A percentile compares a stretch with the other conserved stretches of the same genome.
phyloP scores from a whole-genome alignment of 345 rosid genomes.

The Syzygium oleosum region DNA sequence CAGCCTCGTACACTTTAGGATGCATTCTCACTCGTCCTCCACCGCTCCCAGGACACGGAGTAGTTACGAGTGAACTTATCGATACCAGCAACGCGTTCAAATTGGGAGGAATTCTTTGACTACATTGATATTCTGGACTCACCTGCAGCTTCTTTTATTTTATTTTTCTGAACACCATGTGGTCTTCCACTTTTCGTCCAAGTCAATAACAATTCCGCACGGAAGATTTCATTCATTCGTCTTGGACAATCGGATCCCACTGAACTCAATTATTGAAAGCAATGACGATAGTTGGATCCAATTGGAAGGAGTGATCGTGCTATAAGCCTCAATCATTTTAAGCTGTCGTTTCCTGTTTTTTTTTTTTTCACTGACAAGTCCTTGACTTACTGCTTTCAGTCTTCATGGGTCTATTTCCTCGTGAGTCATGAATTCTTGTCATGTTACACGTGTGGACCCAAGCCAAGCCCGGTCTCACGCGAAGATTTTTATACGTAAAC shows the following conservation, averaged over 20 bases:
- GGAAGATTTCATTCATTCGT: background rate
- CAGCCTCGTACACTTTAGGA: background rate
- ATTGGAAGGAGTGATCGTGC: background rate
- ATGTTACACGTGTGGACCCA: background rate
- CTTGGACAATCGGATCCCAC: background rate
- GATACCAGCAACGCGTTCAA: background rate
- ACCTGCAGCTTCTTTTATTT: background rate
- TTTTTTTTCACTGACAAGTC: background rate
- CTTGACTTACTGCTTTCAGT: background rate
- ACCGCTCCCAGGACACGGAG: background rate
- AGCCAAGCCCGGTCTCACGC: background rate
- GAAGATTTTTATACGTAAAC: background rate
- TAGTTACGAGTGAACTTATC: background rate
- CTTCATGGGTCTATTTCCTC: background rate
- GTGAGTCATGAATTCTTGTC: background rate
- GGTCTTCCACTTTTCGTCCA: background rate
- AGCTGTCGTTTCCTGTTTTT: background rate
- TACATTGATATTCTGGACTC: background rate
- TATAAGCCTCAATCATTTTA: background rate
- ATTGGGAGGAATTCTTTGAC: background rate
- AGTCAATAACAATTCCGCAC: background rate
- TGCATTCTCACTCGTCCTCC: background rate
- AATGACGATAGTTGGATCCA: background rate
- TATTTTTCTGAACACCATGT: background rate
- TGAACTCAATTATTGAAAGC: background rate